These are phyloP conservation scores for Vicia sativa DNA, from an alignment of 306 rosid species.

Conservation along the genomic window DNA sequence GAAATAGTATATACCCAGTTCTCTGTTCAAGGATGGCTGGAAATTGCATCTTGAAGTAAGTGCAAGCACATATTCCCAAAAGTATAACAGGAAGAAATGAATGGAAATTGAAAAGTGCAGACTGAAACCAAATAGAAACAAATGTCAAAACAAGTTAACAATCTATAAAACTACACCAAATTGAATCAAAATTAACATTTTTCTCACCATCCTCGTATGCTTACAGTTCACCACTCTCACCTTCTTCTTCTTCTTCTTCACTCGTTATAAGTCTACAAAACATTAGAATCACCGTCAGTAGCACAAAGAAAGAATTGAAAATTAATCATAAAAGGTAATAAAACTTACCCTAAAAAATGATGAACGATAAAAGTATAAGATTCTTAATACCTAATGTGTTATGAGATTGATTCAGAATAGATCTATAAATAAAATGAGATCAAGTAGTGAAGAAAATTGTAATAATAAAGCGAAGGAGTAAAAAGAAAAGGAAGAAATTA, in stretches of 20 bases:
- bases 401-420: constrained; percentile 10
- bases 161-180: background rate
- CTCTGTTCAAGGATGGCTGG: constrained; percentile 54
- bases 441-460: no score
- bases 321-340: background rate
- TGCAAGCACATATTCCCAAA: constrained; percentile 55
- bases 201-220: constrained; percentile 37
- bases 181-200: background rate
- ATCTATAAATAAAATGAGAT: background rate
- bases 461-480: no score
- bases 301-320: background rate
- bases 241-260: constrained; percentile 31
- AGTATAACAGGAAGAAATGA: constrained; percentile 56
- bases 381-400: background rate
- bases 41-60: constrained; percentile 59
- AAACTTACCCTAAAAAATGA: constrained; percentile 21
- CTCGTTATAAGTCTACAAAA: constrained; percentile 20
- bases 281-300: background rate
- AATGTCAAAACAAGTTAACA: constrained; percentile 30
- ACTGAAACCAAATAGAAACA: constrained; percentile 44
- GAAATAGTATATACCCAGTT: constrained; percentile 46
- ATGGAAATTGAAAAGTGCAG: constrained; percentile 59
- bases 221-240: constrained; percentile 31
- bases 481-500: background rate
- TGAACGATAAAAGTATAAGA: constrained; percentile 6